Percentiles rank a stretch among this genome's conserved stretches.
phyloP scores from a whole-genome alignment of 257 asterid species.

The Mitragyna speciosa region DNA sequence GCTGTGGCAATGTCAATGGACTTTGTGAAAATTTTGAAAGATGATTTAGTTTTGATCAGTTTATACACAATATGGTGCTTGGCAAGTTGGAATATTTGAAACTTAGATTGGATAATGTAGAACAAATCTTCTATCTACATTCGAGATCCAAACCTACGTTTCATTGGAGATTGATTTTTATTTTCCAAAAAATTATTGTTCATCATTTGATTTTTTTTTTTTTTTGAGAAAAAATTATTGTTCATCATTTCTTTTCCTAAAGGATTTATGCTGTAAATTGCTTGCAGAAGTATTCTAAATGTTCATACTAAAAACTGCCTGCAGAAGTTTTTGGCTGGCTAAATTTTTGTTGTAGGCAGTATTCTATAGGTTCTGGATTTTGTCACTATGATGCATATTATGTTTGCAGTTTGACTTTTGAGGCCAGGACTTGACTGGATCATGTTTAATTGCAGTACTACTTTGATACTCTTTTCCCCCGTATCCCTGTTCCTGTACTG shows the following conservation, averaged over 20 bases:
- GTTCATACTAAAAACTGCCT: neutral
- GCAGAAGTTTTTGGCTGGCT: neutral
- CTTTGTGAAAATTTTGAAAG: neutral
- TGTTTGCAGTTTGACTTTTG: constrained; percentile 2
- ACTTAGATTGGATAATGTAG: neutral
- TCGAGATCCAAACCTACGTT: neutral
- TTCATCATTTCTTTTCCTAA: neutral
- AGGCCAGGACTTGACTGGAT: constrained; percentile 16
- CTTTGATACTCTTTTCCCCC: constrained; percentile 93
- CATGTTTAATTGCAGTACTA: constrained; percentile 69
- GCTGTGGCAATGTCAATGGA: neutral
- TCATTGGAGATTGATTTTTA: neutral
- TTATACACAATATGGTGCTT: neutral
- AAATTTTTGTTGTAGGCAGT: neutral
- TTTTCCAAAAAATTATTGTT: neutral
- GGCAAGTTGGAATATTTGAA: neutral
- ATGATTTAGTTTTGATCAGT: neutral
- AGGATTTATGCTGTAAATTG: neutral
- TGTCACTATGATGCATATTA: neutral
- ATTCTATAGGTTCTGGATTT: neutral
- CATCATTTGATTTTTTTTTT: no score
- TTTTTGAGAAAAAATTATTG: neutral
- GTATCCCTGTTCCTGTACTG: constrained; percentile 88
- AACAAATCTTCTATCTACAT: neutral
- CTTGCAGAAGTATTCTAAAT: neutral